Conservation (phyloP, 768 basidiomycete species). For the Naganishia vaughanmartiniae region DNA sequence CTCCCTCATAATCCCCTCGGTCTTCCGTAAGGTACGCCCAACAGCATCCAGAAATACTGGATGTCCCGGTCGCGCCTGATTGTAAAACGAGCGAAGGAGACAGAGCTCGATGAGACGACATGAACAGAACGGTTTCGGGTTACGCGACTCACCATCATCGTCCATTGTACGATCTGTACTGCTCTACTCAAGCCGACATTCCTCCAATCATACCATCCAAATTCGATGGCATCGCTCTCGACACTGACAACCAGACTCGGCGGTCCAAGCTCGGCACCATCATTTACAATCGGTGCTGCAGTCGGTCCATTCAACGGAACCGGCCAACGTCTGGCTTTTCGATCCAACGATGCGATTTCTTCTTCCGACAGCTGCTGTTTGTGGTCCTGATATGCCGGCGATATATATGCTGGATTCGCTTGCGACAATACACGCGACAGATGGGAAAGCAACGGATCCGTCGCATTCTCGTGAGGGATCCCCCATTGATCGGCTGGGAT, state of each 20-base stretch:
- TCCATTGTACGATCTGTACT: constrained; percentile 44
- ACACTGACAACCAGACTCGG: constrained; percentile 42
- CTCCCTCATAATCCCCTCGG: constrained; percentile 32
- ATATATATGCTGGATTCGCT: constrained; percentile 34
- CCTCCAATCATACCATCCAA: constrained; percentile 43
- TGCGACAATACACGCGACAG: constrained; percentile 38
- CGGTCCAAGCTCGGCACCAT: constrained; percentile 40
- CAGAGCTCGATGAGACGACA: neutral
- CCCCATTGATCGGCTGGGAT: constrained; percentile 44
- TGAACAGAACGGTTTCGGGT: neutral
- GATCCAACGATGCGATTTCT: neutral
- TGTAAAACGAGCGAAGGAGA: neutral
- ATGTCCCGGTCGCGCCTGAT: constrained; percentile 33
- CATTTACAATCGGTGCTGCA: constrained; percentile 35
- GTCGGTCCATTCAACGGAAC: constrained; percentile 8
- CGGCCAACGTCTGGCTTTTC: constrained; percentile 20
- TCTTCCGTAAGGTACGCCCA: constrained; percentile 34
- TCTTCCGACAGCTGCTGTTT: constrained; percentile 1
- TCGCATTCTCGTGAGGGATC: constrained; percentile 35
- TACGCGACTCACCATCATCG: constrained; percentile 37
- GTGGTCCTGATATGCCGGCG: constrained; percentile 22
- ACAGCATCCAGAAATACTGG: constrained; percentile 42
- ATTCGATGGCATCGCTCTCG: constrained; percentile 43
- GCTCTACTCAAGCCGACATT: constrained; percentile 40
- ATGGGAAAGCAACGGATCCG: constrained; percentile 38